Base-by-base conservation (phyloP, 2,329 filamentous ascomycete genomes). In the Botrytis fragariae region DNA sequence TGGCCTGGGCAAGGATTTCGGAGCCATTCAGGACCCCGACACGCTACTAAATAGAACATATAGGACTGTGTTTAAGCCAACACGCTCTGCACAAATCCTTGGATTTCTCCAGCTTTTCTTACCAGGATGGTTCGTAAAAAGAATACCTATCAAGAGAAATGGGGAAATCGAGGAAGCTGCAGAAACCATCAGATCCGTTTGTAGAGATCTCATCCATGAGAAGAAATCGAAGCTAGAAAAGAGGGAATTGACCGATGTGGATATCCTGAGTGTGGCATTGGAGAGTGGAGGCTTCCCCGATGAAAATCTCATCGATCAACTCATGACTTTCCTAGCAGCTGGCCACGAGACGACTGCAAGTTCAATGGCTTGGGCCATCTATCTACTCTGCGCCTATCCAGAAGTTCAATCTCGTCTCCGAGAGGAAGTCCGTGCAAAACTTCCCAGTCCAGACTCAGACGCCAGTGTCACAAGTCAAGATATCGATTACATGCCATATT, bases 271-370 rank as follows among this genome's bases (percentile, higher is more conserved):
- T 1, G 92, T 95, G 0, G 94, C 94, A 25, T 84, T 97, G 65
- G 88, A 91, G 80, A 93, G 90, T 57, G 92, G 92, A 64, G 89
- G 86, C 9, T 96, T 97, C 82, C 87, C 84, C 20, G 93, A 96
- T 75, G 92, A 94, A 67, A 90, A 93, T 74, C 87, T 97, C n/a
- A 88, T 94, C 51, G 92, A 96, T 81, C 94, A 97, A 82, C 88
- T 96, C 80, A 96, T 97, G 93, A 97, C 93, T 0, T 96, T 97
- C 84, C 87, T 97, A 8, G 92, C 91, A 0, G 94, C 94, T 0
- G 91, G 91, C 35, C 93, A 95, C 81, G 92, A 95, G 83, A 95
- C 93, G 1, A 95, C 92, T 0, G 89, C 93, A 1, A 87, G 90
- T 1, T 87, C 92, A 29, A 85, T 96, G 80, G 92, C 90, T n/a